Base-by-base conservation (phyloP, 2,329 filamentous ascomycete species). In the Cordyceps fumosorosea region DNA sequence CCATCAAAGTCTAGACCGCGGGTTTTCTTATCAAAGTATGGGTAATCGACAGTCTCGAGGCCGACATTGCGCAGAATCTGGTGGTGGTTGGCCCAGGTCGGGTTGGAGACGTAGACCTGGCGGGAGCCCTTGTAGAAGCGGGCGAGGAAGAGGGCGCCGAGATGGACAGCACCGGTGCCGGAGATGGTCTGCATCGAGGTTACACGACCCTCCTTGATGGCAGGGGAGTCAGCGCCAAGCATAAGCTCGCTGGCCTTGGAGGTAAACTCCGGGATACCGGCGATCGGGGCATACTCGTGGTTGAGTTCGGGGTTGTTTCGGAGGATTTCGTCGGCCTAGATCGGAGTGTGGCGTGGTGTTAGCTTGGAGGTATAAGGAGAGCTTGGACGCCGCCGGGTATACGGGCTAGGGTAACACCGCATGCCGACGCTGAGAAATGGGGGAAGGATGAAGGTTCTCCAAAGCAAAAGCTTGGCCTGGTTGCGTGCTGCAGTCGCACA, bases 1-100 rank as follows among this genome's bases (percentile, higher is more conserved):
- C 92, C 93, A 64, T 89, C 86, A 71, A 96, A 93, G 77, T 98
- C 92, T 58, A 99, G 87, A 56, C 91, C 93, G 74, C 91, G 93
- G 67, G 93, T 96, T 73, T 89, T 75, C 74, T 91, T 86, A 75
- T 87, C 88, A 80, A 96, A 99, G 83, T 99, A 99, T 56, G 93
- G 95, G 80, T 99, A 99, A 67, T 85, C 85, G 68, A 88, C 88
- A 69, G 91, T 85, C 40, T 85, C 79, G 34, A 98, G 81, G 69
- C 84, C 83, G 72, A 97, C 92, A 73, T 98, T 98, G 77, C 82
- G 85, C 81, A 99, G 96, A 82, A 99, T 97, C 77, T 98, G 95
- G 80, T 96, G 88, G 86, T 99, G 95, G 81, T 99, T 99, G 68
- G 90, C 92, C 95, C 95, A 99, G 65, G 95, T 99, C 59, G 95